phyloP scores from a whole-genome alignment of 2,329 filamentous ascomycete species.

The Fusarium tanahbumbuense region DNA sequence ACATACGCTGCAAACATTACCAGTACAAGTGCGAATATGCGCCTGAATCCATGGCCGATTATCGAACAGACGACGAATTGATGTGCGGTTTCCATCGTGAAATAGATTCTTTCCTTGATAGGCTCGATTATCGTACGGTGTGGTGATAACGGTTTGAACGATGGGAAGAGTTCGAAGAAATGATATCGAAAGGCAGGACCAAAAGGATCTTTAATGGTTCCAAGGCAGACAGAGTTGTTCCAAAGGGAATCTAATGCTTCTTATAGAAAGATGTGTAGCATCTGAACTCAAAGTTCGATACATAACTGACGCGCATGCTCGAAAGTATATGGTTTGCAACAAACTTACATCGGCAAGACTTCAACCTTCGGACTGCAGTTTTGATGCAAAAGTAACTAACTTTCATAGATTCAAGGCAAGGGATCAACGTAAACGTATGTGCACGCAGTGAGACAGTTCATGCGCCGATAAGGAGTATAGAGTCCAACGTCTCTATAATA shows the following conservation, averaged over 20 bases:
- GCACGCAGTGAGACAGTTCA: not conserved
- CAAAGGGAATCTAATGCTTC: not conserved
- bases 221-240: not conserved
- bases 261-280: not conserved
- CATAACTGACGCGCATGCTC: not conserved
- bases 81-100: not conserved
- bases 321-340: not conserved
- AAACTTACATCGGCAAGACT: not conserved
- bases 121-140: not conserved
- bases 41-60: not conserved
- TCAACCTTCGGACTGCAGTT: not conserved
- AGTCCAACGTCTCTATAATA: not conserved
- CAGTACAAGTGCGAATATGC: not conserved
- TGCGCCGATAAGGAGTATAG: not conserved
- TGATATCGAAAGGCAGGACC: not conserved
- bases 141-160: not conserved
- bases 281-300: not conserved
- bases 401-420: not conserved
- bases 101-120: not conserved
- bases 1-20: not conserved
- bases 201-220: not conserved
- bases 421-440: not conserved
- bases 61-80: not conserved
- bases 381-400: not conserved
- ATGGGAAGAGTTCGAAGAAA: not conserved